Base-by-base conservation (phyloP, 768 basidiomycete species). In the Auriscalpium microsporum region DNA sequence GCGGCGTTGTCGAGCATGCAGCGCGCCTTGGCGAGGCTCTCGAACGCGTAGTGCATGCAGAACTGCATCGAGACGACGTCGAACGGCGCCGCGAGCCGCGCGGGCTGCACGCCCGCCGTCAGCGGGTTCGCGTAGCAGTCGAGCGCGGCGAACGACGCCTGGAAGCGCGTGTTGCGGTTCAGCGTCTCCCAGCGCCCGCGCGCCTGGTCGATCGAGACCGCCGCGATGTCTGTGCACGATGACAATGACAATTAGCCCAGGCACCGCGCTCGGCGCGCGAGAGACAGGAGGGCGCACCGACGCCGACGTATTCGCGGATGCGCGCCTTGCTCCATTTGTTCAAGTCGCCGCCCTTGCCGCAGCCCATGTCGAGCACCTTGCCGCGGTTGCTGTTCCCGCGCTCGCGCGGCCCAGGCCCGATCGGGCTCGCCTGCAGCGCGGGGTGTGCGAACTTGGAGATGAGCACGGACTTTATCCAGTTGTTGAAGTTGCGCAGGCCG, bases 21-120 rank as follows among this genome's bases (percentile, higher is more conserved):
- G 35, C 90, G 79, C 23, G 84, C 89, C 67, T 96, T 96, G 56
- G 79, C 74, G 34, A 83, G 79, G n/a, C 80, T 87, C 69, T 98
- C 94, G 68, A 99, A 98, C 8, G 96, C 96, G 66, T 99, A 98
- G 69, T 99, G 96, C 90, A 99, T 97, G 71, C 96, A 98, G 69
- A 99, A 99, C 67, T 99, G 96, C 92, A 97, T 91, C 2, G 92
- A 90, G 6, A 98, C 93, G 55, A 93, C 90, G 65, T 98, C 96
- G 65, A 96, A 96, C 6, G 85, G 85, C 34, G 78, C 76, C 0
- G 72, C 73, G 23, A 90, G 77, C 58, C 77, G 72, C 16, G 77
- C 75, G 1, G 80, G 79, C 4, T 84, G 71, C 49, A 97, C 80
- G n/a, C 76, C 84, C 49, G 80, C 80, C 16, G 81, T 75, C 40